These are phyloP conservation scores for Collybiopsis luxurians DNA, from an alignment of 768 basidiomycete species.

Conservation along the genomic window DNA sequence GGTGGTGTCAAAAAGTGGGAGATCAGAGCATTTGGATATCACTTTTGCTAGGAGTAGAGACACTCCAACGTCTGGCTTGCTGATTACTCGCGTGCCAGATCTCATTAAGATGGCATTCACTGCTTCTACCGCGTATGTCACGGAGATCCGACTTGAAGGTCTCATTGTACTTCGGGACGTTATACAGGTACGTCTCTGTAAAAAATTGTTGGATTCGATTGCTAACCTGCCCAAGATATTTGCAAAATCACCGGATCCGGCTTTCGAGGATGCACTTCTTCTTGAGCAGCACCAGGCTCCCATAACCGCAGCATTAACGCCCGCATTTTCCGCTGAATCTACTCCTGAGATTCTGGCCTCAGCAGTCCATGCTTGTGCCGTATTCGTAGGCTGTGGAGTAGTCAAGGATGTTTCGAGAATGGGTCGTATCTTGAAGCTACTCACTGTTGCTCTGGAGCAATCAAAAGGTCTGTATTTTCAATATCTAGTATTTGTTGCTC, in stretches of 20 bases:
- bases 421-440: constrained; percentile 89
- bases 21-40: constrained; percentile 83
- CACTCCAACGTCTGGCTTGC: constrained; percentile 54
- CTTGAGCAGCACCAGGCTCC: constrained; percentile 98
- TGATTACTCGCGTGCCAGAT: constrained; percentile 86
- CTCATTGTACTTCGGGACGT: constrained; percentile 87
- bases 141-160: constrained; percentile 91
- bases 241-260: constrained; percentile 82
- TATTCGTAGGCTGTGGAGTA: constrained; percentile 93
- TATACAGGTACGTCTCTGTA: constrained; percentile 63
- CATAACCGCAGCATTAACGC: constrained; percentile 94
- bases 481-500: constrained; percentile 2
- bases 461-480: constrained; percentile 78
- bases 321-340: constrained; percentile 93
- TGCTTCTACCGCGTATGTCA: constrained; percentile 94
- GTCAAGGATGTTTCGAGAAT: constrained; percentile 88
- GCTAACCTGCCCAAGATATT: constrained; percentile 65
- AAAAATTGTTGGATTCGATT: background rate
- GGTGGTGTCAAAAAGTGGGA: constrained; percentile 67
- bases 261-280: constrained; percentile 84
- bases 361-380: constrained; percentile 90
- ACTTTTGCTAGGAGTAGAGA: constrained; percentile 63
- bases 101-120: constrained; percentile 98
- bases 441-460: constrained; percentile 86
- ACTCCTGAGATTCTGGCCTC: constrained; percentile 93